Conservation (phyloP, 2,329 filamentous ascomycete genomes). For the Leptographium radiaticola region DNA sequence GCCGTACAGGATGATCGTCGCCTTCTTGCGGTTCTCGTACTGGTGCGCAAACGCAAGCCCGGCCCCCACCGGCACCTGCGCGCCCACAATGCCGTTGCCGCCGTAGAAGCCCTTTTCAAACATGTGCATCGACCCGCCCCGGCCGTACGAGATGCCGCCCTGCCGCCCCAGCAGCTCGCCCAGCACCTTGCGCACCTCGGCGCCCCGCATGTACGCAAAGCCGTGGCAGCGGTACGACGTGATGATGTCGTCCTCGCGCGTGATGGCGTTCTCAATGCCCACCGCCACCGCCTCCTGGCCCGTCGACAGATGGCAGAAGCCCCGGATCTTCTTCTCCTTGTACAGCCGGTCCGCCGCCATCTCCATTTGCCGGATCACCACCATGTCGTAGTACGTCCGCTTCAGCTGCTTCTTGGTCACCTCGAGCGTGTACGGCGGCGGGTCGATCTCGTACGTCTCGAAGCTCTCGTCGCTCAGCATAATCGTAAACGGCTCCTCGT, state of each 20-base stretch:
- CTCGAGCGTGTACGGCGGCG: slow-evolving; percentile 80
- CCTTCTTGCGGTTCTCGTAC: slow-evolving; percentile 78
- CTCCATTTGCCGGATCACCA: slow-evolving; percentile 91
- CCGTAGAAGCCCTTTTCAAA: slow-evolving; percentile 96
- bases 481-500: slow-evolving; percentile 86
- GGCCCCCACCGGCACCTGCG: slow-evolving; percentile 93
- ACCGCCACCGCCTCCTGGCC: slow-evolving; percentile 96
- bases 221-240: slow-evolving; percentile 99
- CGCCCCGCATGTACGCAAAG: slow-evolving; percentile 93
- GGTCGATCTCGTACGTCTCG: slow-evolving; percentile 98
- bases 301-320: slow-evolving; percentile 97
- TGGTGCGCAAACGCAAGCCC: slow-evolving; percentile 95
- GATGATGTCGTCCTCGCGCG: slow-evolving; percentile 84
- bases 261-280: slow-evolving; percentile 93
- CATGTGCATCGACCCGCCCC: slow-evolving; percentile 99
- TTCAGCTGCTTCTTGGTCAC: slow-evolving; percentile 97
- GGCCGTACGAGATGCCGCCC: slow-evolving; percentile 95
- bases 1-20: slow-evolving; percentile 84
- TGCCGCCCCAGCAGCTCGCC: slow-evolving; percentile 90
- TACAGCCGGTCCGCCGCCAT: slow-evolving; percentile 98
- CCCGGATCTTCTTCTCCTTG: slow-evolving; percentile 99
- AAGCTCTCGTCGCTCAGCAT: slow-evolving; percentile 96
- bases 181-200: slow-evolving; percentile 79
- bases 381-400: slow-evolving; percentile 99
- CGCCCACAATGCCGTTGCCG: slow-evolving; percentile 97